Evolutionary conservation across 2,329 filamentous ascomycete genomes (phyloP).

Genomic region (Nothopassalora personata): DNA sequence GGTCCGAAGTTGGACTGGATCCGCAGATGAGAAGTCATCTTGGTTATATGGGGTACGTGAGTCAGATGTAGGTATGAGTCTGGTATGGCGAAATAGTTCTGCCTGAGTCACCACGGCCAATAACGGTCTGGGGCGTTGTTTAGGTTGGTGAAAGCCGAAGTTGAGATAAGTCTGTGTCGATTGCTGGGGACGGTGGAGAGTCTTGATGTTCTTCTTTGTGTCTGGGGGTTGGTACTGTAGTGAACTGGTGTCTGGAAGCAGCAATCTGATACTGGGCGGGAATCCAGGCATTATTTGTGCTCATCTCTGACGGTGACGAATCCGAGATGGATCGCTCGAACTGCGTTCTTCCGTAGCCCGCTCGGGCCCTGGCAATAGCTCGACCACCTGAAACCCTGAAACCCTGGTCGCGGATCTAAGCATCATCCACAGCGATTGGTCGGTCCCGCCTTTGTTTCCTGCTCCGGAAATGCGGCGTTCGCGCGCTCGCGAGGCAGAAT

Average conservation of each 20-base stretch:
- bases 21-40: constrained; percentile 48
- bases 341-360: background rate
- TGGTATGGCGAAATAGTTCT: constrained; percentile 19
- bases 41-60: constrained; percentile 22
- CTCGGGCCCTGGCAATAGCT: background rate
- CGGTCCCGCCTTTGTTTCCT: background rate
- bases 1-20: constrained; percentile 45
- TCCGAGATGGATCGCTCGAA: background rate
- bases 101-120: constrained; percentile 22
- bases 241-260: background rate
- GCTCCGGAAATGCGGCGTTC: background rate
- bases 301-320: background rate
- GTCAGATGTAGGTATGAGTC: constrained; percentile 18
- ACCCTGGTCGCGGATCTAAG: background rate
- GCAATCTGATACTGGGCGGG: background rate
- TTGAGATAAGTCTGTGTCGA: constrained; percentile 1
- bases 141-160: constrained; percentile 17
- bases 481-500: constrained; percentile 2
- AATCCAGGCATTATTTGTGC: constrained; percentile 12
- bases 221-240: background rate
- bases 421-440: background rate
- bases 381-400: background rate
- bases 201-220: constrained; percentile 2
- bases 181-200: constrained; percentile 1
- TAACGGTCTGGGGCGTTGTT: constrained; percentile 12